phyloP scores from a whole-genome alignment of 768 basidiomycete species.

The Suillus variegatus region DNA sequence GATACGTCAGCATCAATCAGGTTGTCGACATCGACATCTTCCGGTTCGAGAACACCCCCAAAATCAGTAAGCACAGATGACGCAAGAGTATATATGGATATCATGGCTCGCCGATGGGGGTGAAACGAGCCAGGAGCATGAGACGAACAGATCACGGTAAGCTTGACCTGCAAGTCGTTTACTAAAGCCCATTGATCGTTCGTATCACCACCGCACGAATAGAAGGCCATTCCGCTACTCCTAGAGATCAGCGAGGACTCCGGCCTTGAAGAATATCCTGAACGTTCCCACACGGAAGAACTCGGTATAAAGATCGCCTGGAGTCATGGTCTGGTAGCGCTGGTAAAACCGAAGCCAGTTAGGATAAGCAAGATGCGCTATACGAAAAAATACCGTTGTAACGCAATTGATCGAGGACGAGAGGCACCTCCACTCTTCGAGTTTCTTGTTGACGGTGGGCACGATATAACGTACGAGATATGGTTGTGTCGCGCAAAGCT shows the following conservation, averaged over 20 bases:
- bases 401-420: slow-evolving; percentile 95
- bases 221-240: slow-evolving; percentile 81
- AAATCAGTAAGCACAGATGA: background rate
- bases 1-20: slow-evolving; percentile 20
- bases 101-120: background rate
- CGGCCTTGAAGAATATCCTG: slow-evolving; percentile 99
- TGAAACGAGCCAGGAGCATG: slow-evolving; percentile 23
- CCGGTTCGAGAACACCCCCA: background rate
- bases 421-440: slow-evolving; percentile 87
- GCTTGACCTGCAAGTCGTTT: slow-evolving; percentile 70
- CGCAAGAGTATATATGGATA: background rate
- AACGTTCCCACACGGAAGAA: slow-evolving; percentile 92
- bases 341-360: slow-evolving; percentile 97
- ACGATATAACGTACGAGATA: slow-evolving; percentile 99
- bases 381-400: slow-evolving; percentile 99
- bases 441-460: slow-evolving; percentile 89
- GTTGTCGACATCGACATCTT: slow-evolving; percentile 10
- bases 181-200: too few relatives aligned
- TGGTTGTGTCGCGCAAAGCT: slow-evolving; percentile 73
- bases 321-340: slow-evolving; percentile 93
- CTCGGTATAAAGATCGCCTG: slow-evolving; percentile 84
- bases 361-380: slow-evolving; percentile 95
- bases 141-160: slow-evolving; percentile 26
- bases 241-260: slow-evolving; percentile 93
- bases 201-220: too few relatives aligned